Percentiles rank a stretch among this genome's conserved stretches.
phyloP scores from a whole-genome alignment of 306 rosid species.

The Pueraria montana region DNA sequence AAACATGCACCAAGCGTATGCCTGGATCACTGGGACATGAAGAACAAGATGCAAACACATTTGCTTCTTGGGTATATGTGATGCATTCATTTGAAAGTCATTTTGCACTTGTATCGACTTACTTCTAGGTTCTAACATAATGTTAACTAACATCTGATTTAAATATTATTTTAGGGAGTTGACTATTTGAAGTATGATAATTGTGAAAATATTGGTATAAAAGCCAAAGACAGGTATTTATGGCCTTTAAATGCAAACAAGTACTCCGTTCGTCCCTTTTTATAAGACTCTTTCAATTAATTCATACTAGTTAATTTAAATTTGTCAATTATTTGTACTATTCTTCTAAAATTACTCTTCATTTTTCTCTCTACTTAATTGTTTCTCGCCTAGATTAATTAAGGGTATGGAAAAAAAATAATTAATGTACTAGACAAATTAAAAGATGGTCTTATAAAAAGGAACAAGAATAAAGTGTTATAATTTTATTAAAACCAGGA shows the following conservation, averaged over 20 bases:
- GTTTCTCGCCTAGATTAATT: too few species aligned
- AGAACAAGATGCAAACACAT: slow-evolving; percentile 76
- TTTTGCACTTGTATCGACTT: background rate
- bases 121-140: background rate
- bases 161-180: slow-evolving; percentile 56
- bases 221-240: slow-evolving; percentile 63
- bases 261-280: too few species aligned
- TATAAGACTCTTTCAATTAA: too few species aligned
- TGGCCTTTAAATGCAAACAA: background rate
- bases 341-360: too few species aligned
- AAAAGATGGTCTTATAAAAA: too few species aligned
- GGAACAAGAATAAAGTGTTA: too few species aligned
- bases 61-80: slow-evolving; percentile 75
- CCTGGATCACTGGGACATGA: slow-evolving; percentile 67
- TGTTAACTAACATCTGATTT: background rate
- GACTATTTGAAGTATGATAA: slow-evolving; percentile 89
- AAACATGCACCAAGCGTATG: too few species aligned
- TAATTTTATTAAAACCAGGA: background rate
- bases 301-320: too few species aligned
- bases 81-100: background rate
- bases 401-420: too few species aligned
- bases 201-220: slow-evolving; percentile 57
- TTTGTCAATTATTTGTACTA: too few species aligned
- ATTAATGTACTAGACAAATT: too few species aligned
- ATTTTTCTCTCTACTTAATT: too few species aligned